Evolutionary conservation across 306 rosid genomes (phyloP).

Genomic region (Sechiopsis laciniata): DNA sequence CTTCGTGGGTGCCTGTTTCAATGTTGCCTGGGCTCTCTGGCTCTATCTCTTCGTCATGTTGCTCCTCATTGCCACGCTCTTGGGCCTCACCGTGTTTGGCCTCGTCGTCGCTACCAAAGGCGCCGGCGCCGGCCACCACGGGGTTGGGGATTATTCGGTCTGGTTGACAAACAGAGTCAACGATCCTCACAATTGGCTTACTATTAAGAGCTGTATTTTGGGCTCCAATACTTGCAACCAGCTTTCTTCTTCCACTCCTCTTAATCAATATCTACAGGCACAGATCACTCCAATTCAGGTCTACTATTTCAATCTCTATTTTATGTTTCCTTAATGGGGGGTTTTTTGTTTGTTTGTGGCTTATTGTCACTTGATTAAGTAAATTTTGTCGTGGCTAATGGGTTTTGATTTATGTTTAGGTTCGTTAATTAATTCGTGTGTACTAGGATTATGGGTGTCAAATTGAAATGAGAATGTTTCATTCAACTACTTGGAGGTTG

Average conservation of each 20-base stretch:
- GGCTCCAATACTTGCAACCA: constrained; percentile 74
- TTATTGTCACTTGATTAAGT: no score
- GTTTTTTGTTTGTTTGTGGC: no score
- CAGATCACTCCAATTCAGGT: constrained; percentile 85
- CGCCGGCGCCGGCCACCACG: constrained; percentile 54
- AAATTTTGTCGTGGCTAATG: no score
- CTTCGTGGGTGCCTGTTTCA: constrained; percentile 88
- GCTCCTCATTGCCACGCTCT: constrained; percentile 53
- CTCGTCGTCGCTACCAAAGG: constrained; percentile 62
- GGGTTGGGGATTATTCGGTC: constrained; percentile 54
- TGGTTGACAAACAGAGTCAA: constrained; percentile 68
- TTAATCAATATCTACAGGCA: constrained; percentile 53
- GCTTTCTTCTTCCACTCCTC: constrained; percentile 55
- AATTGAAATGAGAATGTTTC: no score
- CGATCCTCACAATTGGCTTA: constrained; percentile 61
- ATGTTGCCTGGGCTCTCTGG: constrained; percentile 92
- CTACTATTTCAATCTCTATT: no score
- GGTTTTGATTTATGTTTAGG: no score
- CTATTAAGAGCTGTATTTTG: constrained; percentile 60
- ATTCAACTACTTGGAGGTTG: not conserved
- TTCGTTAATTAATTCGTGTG: no score
- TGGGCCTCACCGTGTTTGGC: constrained; percentile 69
- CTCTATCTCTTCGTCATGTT: constrained; percentile 75
- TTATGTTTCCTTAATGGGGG: no score
- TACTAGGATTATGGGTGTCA: no score